These are phyloP conservation scores for Drosera capensis DNA, from an alignment of 148 eudicot species.

Conservation along the genomic window DNA sequence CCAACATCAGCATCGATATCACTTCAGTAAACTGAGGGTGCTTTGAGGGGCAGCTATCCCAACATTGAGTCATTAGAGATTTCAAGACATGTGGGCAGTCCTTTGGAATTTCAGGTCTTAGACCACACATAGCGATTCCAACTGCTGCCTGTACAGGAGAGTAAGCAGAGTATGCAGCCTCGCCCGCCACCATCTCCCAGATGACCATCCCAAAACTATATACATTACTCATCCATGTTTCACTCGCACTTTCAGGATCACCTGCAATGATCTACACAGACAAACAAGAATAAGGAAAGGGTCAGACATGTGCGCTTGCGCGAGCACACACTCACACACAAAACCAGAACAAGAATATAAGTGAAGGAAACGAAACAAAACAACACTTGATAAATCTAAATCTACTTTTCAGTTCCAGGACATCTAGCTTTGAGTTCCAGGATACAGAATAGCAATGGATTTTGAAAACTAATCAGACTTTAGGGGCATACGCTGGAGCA, in stretches of 20 bases:
- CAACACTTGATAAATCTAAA: too few species aligned
- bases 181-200: constrained; percentile 88
- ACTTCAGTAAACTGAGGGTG: constrained; percentile 75
- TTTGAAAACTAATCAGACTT: too few species aligned
- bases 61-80: constrained; percentile 64
- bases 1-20: too few species aligned
- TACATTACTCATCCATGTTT: constrained; percentile 93
- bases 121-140: constrained; percentile 93
- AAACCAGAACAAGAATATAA: too few species aligned
- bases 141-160: constrained; percentile 98
- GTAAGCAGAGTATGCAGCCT: constrained; percentile 75
- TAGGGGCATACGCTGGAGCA: too few species aligned
- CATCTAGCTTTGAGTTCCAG: too few species aligned
- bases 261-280: constrained; percentile 66
- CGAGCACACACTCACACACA: too few species aligned
- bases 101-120: constrained; percentile 91
- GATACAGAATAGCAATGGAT: too few species aligned
- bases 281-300: constrained; percentile 8
- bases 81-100: constrained; percentile 63
- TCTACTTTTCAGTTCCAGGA: too few species aligned
- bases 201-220: constrained; percentile 85
- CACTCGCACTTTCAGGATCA: constrained; percentile 74
- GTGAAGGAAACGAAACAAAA: too few species aligned
- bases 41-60: constrained; percentile 74
- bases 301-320: too few species aligned